Evolutionary conservation across 2,329 filamentous ascomycete genomes (phyloP).

Genomic region (Coniochaeta sp.): DNA sequence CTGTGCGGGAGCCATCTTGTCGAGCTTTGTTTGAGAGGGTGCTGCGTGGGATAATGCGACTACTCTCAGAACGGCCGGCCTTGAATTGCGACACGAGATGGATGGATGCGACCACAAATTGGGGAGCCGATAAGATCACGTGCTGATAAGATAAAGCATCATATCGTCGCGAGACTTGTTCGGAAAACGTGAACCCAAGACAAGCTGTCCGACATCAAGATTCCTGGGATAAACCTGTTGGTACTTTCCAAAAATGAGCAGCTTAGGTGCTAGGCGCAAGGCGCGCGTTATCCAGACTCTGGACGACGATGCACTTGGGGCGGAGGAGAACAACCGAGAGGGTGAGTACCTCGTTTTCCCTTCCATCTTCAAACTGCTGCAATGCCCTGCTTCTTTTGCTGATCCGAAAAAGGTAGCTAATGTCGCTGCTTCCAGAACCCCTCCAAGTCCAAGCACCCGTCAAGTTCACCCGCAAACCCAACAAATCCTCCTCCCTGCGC

Average conservation of each 20-base stretch:
- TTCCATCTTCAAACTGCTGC: not conserved
- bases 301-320: conserved; percentile 51
- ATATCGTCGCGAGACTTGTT: not conserved
- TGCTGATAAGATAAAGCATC: conserved; percentile 37
- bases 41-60: not conserved
- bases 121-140: conserved; percentile 29
- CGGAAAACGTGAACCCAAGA: not conserved
- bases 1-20: conserved; percentile 93
- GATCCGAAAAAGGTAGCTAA: conserved; percentile 23
- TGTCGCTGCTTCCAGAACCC: conserved; percentile 16
- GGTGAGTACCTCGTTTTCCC: conserved; percentile 23
- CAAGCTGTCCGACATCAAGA: not conserved
- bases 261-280: conserved; percentile 55
- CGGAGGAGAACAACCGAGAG: conserved; percentile 21
- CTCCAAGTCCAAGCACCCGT: conserved; percentile 28
- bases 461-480: conserved; percentile 42
- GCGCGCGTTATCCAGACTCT: conserved; percentile 68
- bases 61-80: not conserved
- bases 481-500: conserved; percentile 51
- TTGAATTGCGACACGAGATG: conserved; percentile 1
- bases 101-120: conserved; percentile 4
- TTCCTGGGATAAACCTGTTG: not conserved
- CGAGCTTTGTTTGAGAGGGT: conserved; percentile 1
- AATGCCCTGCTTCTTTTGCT: conserved; percentile 14
- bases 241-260: conserved; percentile 31